Conservation (phyloP, 208 protist species). For the Leishmania lainsoni region DNA sequence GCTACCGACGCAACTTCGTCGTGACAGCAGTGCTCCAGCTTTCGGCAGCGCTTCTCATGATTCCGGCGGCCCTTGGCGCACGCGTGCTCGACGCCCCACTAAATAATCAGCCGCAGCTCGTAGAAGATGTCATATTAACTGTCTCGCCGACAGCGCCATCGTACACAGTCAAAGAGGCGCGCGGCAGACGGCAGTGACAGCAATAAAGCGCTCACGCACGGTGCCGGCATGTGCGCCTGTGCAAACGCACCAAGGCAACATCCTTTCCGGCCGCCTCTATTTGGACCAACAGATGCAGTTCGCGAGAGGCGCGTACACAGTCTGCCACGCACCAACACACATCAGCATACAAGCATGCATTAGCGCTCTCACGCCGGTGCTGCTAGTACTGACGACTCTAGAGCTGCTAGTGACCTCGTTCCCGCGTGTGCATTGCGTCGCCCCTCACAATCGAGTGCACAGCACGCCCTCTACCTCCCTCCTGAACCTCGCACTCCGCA, state of each 20-base stretch:
- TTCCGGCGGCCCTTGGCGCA: conserved; percentile 42
- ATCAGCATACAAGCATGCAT: neutral
- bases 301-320: neutral
- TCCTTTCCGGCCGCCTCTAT: neutral
- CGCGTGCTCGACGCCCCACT: conserved; percentile 12
- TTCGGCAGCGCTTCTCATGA: conserved; percentile 31
- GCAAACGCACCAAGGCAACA: neutral
- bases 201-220: neutral
- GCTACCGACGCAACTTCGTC: conserved; percentile 52
- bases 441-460: neutral
- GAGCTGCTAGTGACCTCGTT: neutral
- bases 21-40: conserved; percentile 59
- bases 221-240: neutral
- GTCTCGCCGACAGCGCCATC: neutral
- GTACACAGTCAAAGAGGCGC: neutral
- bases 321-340: neutral
- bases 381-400: neutral
- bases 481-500: neutral
- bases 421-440: neutral
- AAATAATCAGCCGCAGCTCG: neutral
- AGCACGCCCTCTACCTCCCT: neutral
- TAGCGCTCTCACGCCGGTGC: neutral
- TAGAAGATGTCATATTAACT: neutral
- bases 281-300: neutral
- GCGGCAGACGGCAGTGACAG: neutral